Evolutionary conservation across 768 basidiomycete genomes (phyloP), one percentile per base, ranked within the genome.

Genomic region (Leccinum disarticulatum): DNA sequence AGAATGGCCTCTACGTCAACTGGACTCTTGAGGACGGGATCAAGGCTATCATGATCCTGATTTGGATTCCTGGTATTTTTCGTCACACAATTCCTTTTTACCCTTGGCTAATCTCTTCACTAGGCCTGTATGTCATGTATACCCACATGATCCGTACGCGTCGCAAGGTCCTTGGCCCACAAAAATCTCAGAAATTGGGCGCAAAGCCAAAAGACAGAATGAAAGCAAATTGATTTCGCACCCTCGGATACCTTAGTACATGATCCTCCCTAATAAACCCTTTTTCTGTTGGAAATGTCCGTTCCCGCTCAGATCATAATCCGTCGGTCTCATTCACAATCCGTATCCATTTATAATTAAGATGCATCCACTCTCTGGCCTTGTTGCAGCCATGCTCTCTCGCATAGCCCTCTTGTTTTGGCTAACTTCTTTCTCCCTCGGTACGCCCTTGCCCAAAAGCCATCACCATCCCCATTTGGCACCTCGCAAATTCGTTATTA

Each of bases 51-150:
- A 74, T 95, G 64, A 92, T 95, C 74, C 58, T 82, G 13, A 78
- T 87, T 36, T 98, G 96, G 95, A 93, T 92, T 84, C 93, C 93
- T 49, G 85, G 95, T 96, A 68, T 67, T 81, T 77, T 2, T 27
- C 5, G 10, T 52, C 27, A 17, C 55, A 9, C 38, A 47, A 6
- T 1, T 8, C 10, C 4, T 8, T 14, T 10, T 33, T 1, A 0
- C 25, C 30, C 35, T n/a, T n/a, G 8, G 6, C 27, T 59, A 0
- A 53, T 27, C 14, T 27, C 52, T 48, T 15, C 5, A 54, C 7
- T 8, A 82, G 82, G 78, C 10, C 72, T 86, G 51, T 84, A 81
- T 66, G 73, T 82, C 62, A 77, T 86, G 70, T 85, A 82, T 69
- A 77, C 78, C 41, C 79, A 87, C 69, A 87, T 87, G 86, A 77